phyloP scores from a whole-genome alignment of 495 filamentous ascomycete species.

The Terfezia claveryi region DNA sequence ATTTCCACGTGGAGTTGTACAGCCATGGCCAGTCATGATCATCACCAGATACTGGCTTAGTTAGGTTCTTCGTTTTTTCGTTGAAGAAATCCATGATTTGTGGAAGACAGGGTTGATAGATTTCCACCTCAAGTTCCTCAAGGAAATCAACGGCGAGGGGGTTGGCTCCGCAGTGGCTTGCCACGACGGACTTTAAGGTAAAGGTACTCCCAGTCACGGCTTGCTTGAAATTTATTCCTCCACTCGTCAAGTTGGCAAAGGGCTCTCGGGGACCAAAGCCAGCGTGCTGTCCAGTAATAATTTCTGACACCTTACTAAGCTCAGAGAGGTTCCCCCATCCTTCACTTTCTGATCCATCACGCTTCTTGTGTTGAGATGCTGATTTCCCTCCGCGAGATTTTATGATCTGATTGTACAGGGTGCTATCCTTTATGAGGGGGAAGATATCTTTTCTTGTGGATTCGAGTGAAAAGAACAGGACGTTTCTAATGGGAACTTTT shows the following conservation, averaged over 20 bases:
- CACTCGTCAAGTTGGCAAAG: constrained; percentile 11
- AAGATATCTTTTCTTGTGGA: constrained; percentile 29
- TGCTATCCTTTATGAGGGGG: constrained; percentile 23
- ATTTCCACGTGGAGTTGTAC: constrained; percentile 20
- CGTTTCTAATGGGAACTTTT: constrained; percentile 23
- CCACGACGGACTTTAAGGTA: constrained; percentile 27
- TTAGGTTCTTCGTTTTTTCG: constrained; percentile 3
- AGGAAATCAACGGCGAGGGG: constrained; percentile 27
- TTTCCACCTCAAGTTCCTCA: constrained; percentile 26
- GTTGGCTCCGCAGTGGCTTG: constrained; percentile 26
- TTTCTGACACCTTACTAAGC: constrained; percentile 23
- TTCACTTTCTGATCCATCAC: neutral
- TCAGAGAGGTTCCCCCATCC: constrained; percentile 13
- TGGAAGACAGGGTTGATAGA: constrained; percentile 30
- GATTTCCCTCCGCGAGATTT: constrained; percentile 4
- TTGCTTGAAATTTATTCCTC: constrained; percentile 26
- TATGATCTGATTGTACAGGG: constrained; percentile 22
- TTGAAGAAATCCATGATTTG: constrained; percentile 28
- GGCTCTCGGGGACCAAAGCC: constrained; percentile 12
- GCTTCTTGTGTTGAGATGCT: neutral
- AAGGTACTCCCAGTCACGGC: constrained; percentile 25
- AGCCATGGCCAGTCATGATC: constrained; percentile 13
- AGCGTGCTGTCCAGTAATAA: constrained; percentile 25
- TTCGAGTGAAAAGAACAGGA: constrained; percentile 26
- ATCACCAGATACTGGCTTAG: no score